Base-by-base conservation (phyloP, 768 basidiomycete genomes). In the Royoungia palumana region DNA sequence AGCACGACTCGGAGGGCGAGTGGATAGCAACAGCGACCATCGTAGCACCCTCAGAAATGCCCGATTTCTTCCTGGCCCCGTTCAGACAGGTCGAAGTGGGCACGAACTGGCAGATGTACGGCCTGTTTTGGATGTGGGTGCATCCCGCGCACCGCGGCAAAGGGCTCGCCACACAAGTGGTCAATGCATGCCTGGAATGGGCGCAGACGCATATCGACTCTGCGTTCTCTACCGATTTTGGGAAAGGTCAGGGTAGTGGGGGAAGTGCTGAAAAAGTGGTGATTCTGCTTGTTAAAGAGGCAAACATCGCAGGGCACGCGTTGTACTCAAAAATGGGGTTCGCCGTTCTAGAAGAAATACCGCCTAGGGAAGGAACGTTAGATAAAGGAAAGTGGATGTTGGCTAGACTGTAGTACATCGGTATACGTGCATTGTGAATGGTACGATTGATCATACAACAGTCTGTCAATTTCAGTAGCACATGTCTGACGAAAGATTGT, bases 71-170 rank as follows among this genome's bases (percentile, higher is more conserved):
- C 10, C 6, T 53, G 11, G 55, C 30, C n/a, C 53, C 52, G 3
- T 41, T 68, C 42, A 27, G 42, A 34, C 51, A 53, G 17, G 56
- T 49, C 0, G 58, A 56, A 0, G 19, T 58, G 27, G 45, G 45
- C 6, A 34, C 19, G 3, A 41, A 54, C 5, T 68, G 56, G 56
- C 51, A 62, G 16, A 45, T 50, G 11, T 62, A 68, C 12, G 47
- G 45, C 14, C 19, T 66, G n/a, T 61, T 5, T 35, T 57, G 35
- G n/a, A 56, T 64, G 60, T 67, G 62, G 67, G 60, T 64, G 4
- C 58, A 58, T 22, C 66, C 58, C 16, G 54, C 56, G 2, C 64
- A 67, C 25, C 54, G 64, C 12, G 54, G 57, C n/a, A 62, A 48
- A 37, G 56, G 58, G n/a, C 12, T 66, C 16, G 64, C 49, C 7